These are phyloP conservation scores for Podaxis sp. DNA, from an alignment of 768 basidiomycete genomes.

Conservation along the genomic window DNA sequence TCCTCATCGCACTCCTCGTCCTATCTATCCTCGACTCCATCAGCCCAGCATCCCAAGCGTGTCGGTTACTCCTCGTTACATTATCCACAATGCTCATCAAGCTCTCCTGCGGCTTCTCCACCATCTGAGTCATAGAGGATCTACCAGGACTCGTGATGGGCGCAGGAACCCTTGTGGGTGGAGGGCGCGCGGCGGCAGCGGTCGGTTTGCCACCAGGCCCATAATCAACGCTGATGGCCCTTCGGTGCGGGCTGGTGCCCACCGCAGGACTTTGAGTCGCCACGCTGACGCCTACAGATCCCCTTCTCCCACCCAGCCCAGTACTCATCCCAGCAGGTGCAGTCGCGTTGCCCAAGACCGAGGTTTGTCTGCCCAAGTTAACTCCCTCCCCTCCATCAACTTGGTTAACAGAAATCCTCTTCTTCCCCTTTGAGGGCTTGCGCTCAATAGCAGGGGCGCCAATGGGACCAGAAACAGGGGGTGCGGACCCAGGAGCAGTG, in stretches of 20 bases:
- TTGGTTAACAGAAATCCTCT: not conserved
- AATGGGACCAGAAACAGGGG: not conserved
- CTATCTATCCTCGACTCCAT: constrained; percentile 16
- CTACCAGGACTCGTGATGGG: constrained; percentile 5
- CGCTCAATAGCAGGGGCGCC: not conserved
- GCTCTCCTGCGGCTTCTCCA: constrained; percentile 24
- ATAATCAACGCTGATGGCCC: constrained; percentile 2
- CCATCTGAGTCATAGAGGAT: not conserved
- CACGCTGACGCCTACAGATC: constrained; percentile 7
- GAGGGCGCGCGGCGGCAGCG: not conserved
- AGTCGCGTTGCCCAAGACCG: not conserved
- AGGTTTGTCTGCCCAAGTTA: not conserved
- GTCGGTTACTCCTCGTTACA: constrained; percentile 38
- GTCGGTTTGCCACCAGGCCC: not conserved
- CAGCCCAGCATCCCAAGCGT: constrained; percentile 25
- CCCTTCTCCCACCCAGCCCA: constrained; percentile 1
- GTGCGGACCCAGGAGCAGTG: not conserved
- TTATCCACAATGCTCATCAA: constrained; percentile 72
- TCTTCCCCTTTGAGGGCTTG: not conserved
- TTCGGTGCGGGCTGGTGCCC: not conserved
- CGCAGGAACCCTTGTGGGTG: not conserved
- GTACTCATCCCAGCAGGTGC: constrained; percentile 1
- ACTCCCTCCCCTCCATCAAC: not conserved
- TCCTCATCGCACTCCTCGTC: constrained; percentile 2
- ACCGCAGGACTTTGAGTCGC: constrained; percentile 4